These are phyloP conservation scores for Schizophyllum amplum DNA, from an alignment of 1,284 basidiomycete species.

Conservation along the genomic window DNA sequence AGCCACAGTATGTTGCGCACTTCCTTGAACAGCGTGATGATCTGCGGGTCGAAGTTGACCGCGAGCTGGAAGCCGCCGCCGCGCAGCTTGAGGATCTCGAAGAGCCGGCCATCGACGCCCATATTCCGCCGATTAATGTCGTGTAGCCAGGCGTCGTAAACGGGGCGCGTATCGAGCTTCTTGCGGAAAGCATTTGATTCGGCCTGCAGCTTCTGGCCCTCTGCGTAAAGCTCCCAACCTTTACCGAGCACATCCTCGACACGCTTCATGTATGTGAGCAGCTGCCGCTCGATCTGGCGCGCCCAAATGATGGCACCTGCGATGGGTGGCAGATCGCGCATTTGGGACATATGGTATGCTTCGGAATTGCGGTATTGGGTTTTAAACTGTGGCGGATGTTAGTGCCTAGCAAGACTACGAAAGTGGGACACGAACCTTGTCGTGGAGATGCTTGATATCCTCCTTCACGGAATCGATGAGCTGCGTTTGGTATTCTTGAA, in stretches of 20 bases:
- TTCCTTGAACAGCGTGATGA: slow-evolving; percentile 98
- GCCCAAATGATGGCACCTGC: slow-evolving; percentile 99
- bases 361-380: slow-evolving; percentile 92
- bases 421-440: slow-evolving; percentile 53
- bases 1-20: slow-evolving; percentile 95
- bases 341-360: slow-evolving; percentile 96
- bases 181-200: slow-evolving; percentile 90
- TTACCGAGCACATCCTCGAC: slow-evolving; percentile 98
- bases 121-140: slow-evolving; percentile 92
- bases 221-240: slow-evolving; percentile 98
- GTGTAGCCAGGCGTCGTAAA: slow-evolving; percentile 94
- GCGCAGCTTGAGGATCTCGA: slow-evolving; percentile 84
- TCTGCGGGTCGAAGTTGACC: slow-evolving; percentile 97
- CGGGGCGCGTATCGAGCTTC: slow-evolving; percentile 90
- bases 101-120: slow-evolving; percentile 91
- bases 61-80: slow-evolving; percentile 76
- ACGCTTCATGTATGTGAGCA: slow-evolving; percentile 97
- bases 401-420: slow-evolving; percentile 6
- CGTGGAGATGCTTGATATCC: slow-evolving; percentile 92
- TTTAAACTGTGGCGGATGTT: slow-evolving; percentile 56
- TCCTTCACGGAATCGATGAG: slow-evolving; percentile 97
- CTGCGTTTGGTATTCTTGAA: slow-evolving; percentile 98
- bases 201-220: slow-evolving; percentile 93
- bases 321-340: slow-evolving; percentile 95
- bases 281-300: slow-evolving; percentile 93